Conservation (phyloP, 73 alveolate genomes). For the Stentor roeselii region DNA sequence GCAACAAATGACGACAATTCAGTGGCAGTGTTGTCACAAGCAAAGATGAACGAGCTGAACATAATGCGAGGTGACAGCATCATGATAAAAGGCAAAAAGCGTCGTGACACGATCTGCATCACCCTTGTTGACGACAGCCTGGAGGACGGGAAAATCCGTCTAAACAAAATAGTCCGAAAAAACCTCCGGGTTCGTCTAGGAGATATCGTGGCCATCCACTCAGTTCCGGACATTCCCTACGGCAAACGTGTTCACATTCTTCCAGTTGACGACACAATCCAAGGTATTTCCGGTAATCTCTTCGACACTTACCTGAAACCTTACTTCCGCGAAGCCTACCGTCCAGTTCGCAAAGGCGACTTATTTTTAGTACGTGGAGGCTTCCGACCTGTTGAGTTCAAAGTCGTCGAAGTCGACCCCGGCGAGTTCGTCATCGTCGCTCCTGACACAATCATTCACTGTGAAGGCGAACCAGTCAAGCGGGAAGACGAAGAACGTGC, state of each 20-base stretch:
- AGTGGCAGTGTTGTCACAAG: conserved; percentile 81
- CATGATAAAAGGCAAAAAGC: conserved; percentile 91
- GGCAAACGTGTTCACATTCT: conserved; percentile 93
- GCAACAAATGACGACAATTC: conserved; percentile 86
- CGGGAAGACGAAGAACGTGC: conserved; percentile 93
- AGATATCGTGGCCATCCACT: conserved; percentile 67
- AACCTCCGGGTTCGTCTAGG: conserved; percentile 94
- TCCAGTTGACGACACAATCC: conserved; percentile 97
- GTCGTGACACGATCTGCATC: conserved; percentile 96
- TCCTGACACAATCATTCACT: conserved; percentile 95
- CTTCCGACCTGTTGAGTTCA: conserved; percentile 96
- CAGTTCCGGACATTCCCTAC: conserved; percentile 86
- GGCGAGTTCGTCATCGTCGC: conserved; percentile 96
- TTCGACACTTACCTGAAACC: conserved; percentile 96
- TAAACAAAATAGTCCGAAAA: conserved; percentile 96
- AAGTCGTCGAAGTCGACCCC: conserved; percentile 97
- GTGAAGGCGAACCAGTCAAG: conserved; percentile 96
- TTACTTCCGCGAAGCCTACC: conserved; percentile 96
- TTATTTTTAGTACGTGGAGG: conserved; percentile 98
- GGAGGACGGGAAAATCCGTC: conserved; percentile 89
- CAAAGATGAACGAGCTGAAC: conserved; percentile 88
- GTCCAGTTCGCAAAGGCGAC: conserved; percentile 98
- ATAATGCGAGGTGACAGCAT: conserved; percentile 89
- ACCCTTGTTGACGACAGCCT: conserved; percentile 89
- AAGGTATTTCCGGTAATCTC: conserved; percentile 95